phyloP scores from a whole-genome alignment of 108 stramenopile species.

The Schizochytrium sp. region DNA sequence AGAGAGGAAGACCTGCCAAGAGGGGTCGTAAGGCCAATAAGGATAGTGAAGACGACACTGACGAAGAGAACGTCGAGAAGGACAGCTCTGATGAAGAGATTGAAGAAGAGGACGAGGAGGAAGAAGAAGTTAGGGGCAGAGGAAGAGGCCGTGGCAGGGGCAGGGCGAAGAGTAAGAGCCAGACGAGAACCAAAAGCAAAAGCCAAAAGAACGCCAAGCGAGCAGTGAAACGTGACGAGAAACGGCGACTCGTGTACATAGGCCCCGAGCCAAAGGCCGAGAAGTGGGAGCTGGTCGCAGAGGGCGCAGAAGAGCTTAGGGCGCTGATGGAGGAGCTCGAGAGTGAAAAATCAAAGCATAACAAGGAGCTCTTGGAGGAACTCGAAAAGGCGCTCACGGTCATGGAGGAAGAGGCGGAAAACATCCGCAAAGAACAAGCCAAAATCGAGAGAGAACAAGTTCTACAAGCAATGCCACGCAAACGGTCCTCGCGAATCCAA shows the following conservation, averaged over 20 bases:
- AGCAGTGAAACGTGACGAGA: neutral
- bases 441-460: neutral
- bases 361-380: conserved; percentile 2
- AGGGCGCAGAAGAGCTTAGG: neutral
- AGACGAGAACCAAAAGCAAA: neutral
- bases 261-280: conserved; percentile 16
- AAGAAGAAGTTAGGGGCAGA: neutral
- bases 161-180: neutral
- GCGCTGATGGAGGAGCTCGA: conserved; percentile 24
- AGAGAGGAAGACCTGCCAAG: no score
- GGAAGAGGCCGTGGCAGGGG: conserved; percentile 42
- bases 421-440: conserved; percentile 9
- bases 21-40: no score
- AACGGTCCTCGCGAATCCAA: conserved; percentile 13
- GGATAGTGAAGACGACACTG: neutral
- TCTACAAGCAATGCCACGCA: conserved; percentile 6
- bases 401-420: conserved; percentile 45
- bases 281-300: conserved; percentile 2
- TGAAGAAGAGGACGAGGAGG: neutral
- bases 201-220: neutral
- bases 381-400: conserved; percentile 26
- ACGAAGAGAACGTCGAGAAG: neutral
- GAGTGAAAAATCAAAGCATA: neutral
- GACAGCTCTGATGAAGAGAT: neutral
- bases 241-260: neutral